Conservation (phyloP, 2,329 filamentous ascomycete genomes). For the Sclerotinia spermophila region DNA sequence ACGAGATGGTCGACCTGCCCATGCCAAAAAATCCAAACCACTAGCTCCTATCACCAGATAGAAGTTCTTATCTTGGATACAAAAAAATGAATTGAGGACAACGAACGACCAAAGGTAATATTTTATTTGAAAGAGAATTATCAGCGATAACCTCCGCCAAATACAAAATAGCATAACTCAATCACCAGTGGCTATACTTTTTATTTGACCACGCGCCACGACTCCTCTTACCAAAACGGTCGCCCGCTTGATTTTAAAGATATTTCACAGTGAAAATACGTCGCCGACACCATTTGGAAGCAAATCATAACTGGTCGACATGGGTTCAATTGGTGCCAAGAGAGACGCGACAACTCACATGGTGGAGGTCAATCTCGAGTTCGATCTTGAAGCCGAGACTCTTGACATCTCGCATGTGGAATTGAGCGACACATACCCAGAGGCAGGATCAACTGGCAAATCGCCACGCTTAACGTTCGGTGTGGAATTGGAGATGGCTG, state of each 20-base stretch:
- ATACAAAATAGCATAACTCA: too few relatives aligned
- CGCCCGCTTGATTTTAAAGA: not conserved
- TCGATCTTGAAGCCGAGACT: not conserved
- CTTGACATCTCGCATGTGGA: not conserved
- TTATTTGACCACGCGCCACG: too few relatives aligned
- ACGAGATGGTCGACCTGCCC: not conserved
- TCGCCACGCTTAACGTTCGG: conserved; percentile 15
- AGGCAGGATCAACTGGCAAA: conserved; percentile 1
- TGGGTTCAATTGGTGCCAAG: not conserved
- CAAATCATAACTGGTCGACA: not conserved
- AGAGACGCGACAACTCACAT: not conserved
- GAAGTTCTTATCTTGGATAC: not conserved
- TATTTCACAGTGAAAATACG: not conserved
- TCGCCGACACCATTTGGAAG: not conserved
- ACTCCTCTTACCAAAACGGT: too few relatives aligned
- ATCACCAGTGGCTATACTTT: too few relatives aligned
- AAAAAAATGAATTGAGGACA: not conserved
- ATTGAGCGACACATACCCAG: not conserved
- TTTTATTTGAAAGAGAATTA: not conserved
- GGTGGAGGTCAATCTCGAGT: not conserved
- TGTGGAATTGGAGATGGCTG: conserved; percentile 13
- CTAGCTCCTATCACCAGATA: not conserved
- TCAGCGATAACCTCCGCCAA: not conserved
- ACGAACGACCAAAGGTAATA: too few relatives aligned
- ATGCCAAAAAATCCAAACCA: not conserved